Percentiles rank a stretch among this genome's conserved stretches.
Evolutionary conservation across 805 yeast species (phyloP).

Genomic region (Yarrowia hollandica): DNA sequence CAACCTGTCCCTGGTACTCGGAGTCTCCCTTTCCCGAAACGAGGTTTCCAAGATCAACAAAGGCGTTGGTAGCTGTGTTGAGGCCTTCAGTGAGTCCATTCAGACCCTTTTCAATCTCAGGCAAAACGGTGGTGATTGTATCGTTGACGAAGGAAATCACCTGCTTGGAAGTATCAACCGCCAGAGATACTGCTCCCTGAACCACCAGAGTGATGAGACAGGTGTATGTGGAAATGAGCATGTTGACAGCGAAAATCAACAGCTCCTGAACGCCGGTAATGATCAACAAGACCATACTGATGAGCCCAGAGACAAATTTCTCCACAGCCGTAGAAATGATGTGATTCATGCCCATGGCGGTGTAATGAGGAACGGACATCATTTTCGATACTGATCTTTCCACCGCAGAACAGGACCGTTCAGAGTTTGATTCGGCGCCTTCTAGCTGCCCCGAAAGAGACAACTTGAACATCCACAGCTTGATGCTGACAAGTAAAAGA

Average conservation of each 20-base stretch:
- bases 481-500: conserved; percentile 56
- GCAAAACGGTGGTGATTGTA: conserved; percentile 55
- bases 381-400: neutral
- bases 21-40: conserved; percentile 47
- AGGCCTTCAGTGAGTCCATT: conserved; percentile 58
- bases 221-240: conserved; percentile 82
- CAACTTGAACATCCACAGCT: conserved; percentile 56
- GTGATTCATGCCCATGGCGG: conserved; percentile 56
- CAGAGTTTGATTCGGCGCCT: conserved; percentile 45
- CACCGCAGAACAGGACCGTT: conserved; percentile 49
- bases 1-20: conserved; percentile 41
- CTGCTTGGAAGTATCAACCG: conserved; percentile 68
- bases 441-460: conserved; percentile 49
- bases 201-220: conserved; percentile 77
- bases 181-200: conserved; percentile 69
- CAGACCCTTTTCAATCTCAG: conserved; percentile 66
- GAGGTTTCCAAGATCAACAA: conserved; percentile 54
- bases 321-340: conserved; percentile 51
- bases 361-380: conserved; percentile 21
- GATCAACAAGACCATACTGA: conserved; percentile 48
- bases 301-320: conserved; percentile 50
- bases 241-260: conserved; percentile 63
- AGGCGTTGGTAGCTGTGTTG: conserved; percentile 55
- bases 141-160: conserved; percentile 61
- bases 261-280: conserved; percentile 60